A percentile compares a stretch with the other conserved stretches of the same genome.
phyloP scores from a whole-genome alignment of 1,284 basidiomycete genomes.

The Apiotrichum montevideense region DNA sequence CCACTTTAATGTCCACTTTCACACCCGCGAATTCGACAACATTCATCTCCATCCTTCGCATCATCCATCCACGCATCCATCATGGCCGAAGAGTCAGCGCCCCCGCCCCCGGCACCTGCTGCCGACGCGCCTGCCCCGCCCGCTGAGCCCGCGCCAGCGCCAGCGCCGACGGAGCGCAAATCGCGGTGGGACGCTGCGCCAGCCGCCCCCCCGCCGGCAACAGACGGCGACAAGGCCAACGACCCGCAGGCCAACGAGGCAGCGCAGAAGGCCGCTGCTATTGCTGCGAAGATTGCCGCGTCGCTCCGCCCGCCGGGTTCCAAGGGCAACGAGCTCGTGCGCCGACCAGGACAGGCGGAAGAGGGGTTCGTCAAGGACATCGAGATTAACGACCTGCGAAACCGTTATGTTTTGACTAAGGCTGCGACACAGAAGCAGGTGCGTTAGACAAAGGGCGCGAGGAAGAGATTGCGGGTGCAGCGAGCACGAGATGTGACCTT shows the following conservation, averaged over 20 bases:
- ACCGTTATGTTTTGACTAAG: constrained; percentile 92
- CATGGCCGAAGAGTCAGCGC: not conserved
- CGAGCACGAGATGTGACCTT: too few relatives aligned
- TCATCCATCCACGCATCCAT: constrained; percentile 1
- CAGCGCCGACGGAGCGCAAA: constrained; percentile 13
- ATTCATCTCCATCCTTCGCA: constrained; percentile 1
- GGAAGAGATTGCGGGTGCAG: not conserved
- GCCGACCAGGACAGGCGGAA: constrained; percentile 62
- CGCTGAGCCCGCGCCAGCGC: not conserved
- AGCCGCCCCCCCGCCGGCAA: constrained; percentile 34
- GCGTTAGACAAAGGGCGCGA: constrained; percentile 31
- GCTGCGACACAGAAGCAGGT: constrained; percentile 87
- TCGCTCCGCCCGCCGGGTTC: constrained; percentile 54
- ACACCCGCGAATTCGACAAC: not conserved
- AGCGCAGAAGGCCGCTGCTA: constrained; percentile 56
- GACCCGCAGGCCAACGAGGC: constrained; percentile 57
- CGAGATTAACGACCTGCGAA: constrained; percentile 94
- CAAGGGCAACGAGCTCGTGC: constrained; percentile 50
- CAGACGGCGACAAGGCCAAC: constrained; percentile 52
- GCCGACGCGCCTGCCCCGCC: not conserved
- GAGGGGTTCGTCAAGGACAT: constrained; percentile 84
- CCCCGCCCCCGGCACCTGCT: not conserved
- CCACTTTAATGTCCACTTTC: not conserved
- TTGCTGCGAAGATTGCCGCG: constrained; percentile 85
- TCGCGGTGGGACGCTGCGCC: constrained; percentile 14